Evolutionary conservation across 371 early-diverging fungal species (phyloP).

Genomic region (Batrachochytrium dendrobatidis): DNA sequence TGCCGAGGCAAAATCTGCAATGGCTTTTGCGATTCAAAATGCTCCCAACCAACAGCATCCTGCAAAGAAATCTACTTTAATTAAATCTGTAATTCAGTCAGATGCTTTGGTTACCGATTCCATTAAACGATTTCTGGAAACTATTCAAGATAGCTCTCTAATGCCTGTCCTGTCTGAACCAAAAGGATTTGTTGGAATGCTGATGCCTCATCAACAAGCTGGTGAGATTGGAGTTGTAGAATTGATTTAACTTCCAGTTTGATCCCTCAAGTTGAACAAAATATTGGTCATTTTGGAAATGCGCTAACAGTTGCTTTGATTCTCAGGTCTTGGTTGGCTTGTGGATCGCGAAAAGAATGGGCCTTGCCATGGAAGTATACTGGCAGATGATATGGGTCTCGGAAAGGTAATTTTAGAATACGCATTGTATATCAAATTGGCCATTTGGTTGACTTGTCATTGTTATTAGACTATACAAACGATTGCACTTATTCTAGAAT

Average conservation of each 20-base stretch:
- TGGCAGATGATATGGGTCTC: conserved; percentile 2
- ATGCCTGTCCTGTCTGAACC: neutral
- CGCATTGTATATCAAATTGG: neutral
- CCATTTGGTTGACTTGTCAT: neutral
- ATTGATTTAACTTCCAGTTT: too few species aligned
- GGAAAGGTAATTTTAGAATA: neutral
- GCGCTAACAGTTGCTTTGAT: neutral
- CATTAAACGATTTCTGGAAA: neutral
- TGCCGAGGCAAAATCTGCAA: neutral
- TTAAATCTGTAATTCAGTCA: too few species aligned
- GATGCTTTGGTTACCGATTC: too few species aligned
- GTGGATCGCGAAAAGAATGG: neutral
- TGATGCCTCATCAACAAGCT: neutral
- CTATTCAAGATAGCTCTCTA: neutral
- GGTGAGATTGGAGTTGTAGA: neutral
- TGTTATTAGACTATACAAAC: neutral
- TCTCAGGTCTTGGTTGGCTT: neutral
- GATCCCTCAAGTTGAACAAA: too few species aligned
- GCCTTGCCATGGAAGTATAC: neutral
- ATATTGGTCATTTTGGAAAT: too few species aligned
- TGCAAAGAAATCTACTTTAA: too few species aligned
- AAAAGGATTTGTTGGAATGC: neutral
- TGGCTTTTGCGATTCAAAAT: too few species aligned
- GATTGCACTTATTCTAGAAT: neutral
- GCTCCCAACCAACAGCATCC: too few species aligned